Base-by-base conservation (phyloP, 202 grass and related monocot genomes). In the Eragrostis tef region DNA sequence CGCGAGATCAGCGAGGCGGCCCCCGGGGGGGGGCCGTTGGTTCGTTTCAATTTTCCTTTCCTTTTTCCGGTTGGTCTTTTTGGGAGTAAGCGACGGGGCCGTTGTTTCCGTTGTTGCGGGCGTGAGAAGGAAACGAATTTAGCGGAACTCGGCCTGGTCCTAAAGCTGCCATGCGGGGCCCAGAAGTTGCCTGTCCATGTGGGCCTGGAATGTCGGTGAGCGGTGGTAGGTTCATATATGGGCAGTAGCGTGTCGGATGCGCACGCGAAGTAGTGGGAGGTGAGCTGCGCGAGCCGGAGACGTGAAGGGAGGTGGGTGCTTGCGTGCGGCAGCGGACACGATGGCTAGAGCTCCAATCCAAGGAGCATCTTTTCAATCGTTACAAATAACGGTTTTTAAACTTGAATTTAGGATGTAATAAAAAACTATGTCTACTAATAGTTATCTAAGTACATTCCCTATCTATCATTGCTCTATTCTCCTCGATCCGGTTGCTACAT, bases 91-190 rank as follows among this genome's bases (percentile, higher is more conserved):
- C 61, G 47, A 67, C 21, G 78, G 11, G 75, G 86, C 81, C 71
- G 87, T 81, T 85, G 71, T 85, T 85, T 85, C 82, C 71, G 87
- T 85, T 85, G 77, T 0, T 74, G 86, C 68, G 59, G 74, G 80
- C 64, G 65, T 6, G 15, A 29, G 64, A 25, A 60, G 56, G 46
- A 43, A 79, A 51, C 67, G 70, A 16, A 20, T 20, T 56, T 45
- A 53, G 47, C 48, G 60, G 49, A 44, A 79, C 11, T 64, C 0
- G 20, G 66, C 59, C 17, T 1, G 24, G 19, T n/a, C 25, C 47
- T 9, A 5, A 22, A 16, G 1, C 75, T 88, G 75, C 2, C 0
- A 1, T 0, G 15, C 5, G 54, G 86, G 76, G 6, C 80, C 81
- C 63, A 9, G 2, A 0, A 11, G 0, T 5, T 22, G 48, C 8